These are phyloP conservation scores for Rhododendron ferrugineum DNA, from an alignment of 148 eudicot genomes.

Conservation along the genomic window DNA sequence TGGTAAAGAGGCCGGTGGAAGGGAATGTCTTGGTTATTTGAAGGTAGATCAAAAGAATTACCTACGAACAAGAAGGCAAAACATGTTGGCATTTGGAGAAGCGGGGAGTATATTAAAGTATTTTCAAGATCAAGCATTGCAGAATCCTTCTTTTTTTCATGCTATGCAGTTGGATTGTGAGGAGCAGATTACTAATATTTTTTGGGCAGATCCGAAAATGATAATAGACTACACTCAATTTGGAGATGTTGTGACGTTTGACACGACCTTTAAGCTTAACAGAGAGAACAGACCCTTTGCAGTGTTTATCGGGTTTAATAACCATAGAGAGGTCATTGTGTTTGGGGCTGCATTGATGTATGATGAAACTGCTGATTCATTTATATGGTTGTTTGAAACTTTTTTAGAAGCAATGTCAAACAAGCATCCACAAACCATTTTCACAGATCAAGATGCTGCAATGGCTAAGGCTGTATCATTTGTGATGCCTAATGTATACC, in stretches of 20 bases:
- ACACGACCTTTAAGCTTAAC: not conserved
- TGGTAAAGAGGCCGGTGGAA: no score
- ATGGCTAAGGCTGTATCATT: not conserved
- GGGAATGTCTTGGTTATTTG: no score
- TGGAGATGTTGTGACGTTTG: not conserved
- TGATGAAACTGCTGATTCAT: not conserved
- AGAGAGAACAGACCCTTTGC: not conserved
- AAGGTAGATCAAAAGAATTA: no score
- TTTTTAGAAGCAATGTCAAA: constrained; percentile 7
- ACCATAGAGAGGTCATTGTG: not conserved
- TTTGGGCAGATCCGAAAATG: not conserved
- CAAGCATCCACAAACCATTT: not conserved
- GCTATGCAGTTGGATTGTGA: no score
- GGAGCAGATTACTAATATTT: no score
- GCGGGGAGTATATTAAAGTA: no score
- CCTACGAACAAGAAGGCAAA: no score
- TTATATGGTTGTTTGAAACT: not conserved
- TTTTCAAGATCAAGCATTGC: not conserved
- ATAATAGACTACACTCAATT: not conserved
- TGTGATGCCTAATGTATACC: not conserved
- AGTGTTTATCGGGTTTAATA: not conserved
- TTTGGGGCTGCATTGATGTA: not conserved
- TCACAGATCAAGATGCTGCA: constrained; percentile 2
- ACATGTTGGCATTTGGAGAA: no score
- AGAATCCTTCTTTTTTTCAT: no score